Evolutionary conservation across 2,329 filamentous ascomycete genomes (phyloP), one percentile per base, ranked within the genome.

Genomic region (Sphaerostilbella broomeana): DNA sequence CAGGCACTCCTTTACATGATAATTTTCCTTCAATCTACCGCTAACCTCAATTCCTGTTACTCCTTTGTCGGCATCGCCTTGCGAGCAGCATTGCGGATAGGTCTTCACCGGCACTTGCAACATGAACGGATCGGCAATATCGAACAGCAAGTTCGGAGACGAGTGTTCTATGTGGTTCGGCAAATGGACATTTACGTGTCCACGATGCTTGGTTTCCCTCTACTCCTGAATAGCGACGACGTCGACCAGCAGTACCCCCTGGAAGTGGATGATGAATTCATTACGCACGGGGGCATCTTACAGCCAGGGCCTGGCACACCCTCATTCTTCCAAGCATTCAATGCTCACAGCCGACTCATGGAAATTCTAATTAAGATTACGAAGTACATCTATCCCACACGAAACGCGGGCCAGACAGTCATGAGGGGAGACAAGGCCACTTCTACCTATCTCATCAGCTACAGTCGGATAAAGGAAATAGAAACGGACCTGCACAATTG

Each of bases 1-100:
- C 85, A 92, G 57, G 78, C 82, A 2, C 70, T 92, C 6, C 64
- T 88, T 15, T 88, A 86, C 56, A 84, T 88, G 73, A 83, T 88
- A 34, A 65, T 90, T 3, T 92, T 89, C 54, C 69, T 90, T 1
- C 86, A 92, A 54, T 79, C 82, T 3, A 85, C 86, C 2, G 84
- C 84, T 8, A 86, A 86, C 54, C 65, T 90, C 20, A 85, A 80
- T 54, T 83, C 79, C 8, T 90, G 85, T 56, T 90, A 90, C 59
- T 78, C 84, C 0, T 88, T 86, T 50, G 73, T 90, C 33, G 85
- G 85, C 6, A 83, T 90, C 51, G 85, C 84, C 2, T 66, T 89
- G 34, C 76, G 84, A 35, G 82, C 83, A 6, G 79, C 83, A n/a
- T 62, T 90, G 22, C 77, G 84, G 19, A 80, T 90, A 63, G 86